A percentile compares a stretch with the other conserved stretches of the same genome.
Conservation (phyloP, 768 basidiomycete species). For the Kwoniella sp. region DNA sequence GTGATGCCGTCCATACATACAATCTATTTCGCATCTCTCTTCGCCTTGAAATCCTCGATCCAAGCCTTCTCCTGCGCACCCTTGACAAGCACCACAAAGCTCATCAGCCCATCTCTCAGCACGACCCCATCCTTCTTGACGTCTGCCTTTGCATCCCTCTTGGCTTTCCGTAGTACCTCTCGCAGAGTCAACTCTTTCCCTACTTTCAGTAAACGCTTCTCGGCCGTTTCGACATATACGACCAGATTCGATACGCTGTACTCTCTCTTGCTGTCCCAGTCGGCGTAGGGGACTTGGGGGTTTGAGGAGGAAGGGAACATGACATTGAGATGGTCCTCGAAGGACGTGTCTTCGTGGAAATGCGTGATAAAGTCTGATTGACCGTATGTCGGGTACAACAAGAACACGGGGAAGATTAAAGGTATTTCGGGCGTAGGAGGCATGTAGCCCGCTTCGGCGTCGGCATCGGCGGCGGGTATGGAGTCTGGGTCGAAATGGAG, state of each 20-base stretch:
- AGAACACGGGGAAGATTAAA: conserved; percentile 78
- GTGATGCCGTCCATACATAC: no score
- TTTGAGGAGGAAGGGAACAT: conserved; percentile 69
- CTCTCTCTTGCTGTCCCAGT: conserved; percentile 74
- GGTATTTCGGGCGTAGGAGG: conserved; percentile 60
- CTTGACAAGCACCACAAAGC: conserved; percentile 56
- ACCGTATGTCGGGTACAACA: conserved; percentile 87
- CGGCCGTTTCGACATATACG: conserved; percentile 78
- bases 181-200: conserved; percentile 85
- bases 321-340: conserved; percentile 67
- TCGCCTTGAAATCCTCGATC: conserved; percentile 79
- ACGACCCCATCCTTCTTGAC: conserved; percentile 71
- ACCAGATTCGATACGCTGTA: conserved; percentile 69
- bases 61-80: conserved; percentile 66
- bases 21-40: conserved; percentile 36
- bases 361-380: conserved; percentile 85
- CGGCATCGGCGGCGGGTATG: conserved; percentile 16
- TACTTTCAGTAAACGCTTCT: conserved; percentile 79
- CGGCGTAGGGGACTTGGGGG: conserved; percentile 60
- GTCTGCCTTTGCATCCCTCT: conserved; percentile 61
- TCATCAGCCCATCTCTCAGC: conserved; percentile 60
- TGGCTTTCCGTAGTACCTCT: conserved; percentile 65
- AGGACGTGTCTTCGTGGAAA: conserved; percentile 82
- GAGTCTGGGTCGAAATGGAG: conserved; percentile 52
- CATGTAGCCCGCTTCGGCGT: conserved; percentile 58